phyloP scores from a whole-genome alignment of 208 protist species.

The Leishmania turanica region DNA sequence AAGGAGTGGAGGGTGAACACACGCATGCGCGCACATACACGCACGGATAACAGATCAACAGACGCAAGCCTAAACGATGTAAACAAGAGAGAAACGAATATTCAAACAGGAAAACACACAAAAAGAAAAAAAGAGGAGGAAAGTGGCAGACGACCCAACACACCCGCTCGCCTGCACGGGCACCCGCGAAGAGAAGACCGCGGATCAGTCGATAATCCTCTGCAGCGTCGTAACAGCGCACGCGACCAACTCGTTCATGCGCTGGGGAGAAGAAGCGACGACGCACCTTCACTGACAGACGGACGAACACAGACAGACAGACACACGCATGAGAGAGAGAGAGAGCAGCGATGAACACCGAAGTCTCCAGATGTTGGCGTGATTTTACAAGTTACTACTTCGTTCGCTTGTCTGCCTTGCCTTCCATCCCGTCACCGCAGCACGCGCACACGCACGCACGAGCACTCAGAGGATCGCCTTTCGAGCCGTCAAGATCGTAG shows the following conservation, averaged over 20 bases:
- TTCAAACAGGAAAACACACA: neutral
- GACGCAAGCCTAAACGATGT: neutral
- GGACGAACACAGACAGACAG: neutral
- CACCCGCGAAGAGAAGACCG: too few species aligned
- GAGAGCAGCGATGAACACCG: neutral
- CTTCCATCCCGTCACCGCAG: neutral
- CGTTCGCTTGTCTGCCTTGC: neutral
- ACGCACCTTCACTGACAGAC: too few species aligned
- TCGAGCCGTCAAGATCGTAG: conserved; percentile 35
- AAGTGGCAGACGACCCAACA: too few species aligned
- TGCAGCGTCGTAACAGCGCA: too few species aligned
- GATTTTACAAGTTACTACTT: neutral
- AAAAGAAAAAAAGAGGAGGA: neutral
- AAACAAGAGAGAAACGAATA: neutral
- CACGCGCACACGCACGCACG: neutral
- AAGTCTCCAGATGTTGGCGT: neutral
- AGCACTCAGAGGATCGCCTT: conserved; percentile 10
- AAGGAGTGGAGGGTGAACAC: too few species aligned
- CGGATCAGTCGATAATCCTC: too few species aligned
- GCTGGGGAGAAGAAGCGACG: too few species aligned
- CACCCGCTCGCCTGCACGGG: neutral
- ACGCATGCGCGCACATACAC: too few species aligned
- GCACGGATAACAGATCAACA: neutral
- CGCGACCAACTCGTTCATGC: too few species aligned
- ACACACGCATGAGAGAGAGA: neutral